A percentile compares a stretch with the other conserved stretches of the same genome.
phyloP scores from a whole-genome alignment of 495 filamentous ascomycete genomes.

The Aspergillus sparsus region DNA sequence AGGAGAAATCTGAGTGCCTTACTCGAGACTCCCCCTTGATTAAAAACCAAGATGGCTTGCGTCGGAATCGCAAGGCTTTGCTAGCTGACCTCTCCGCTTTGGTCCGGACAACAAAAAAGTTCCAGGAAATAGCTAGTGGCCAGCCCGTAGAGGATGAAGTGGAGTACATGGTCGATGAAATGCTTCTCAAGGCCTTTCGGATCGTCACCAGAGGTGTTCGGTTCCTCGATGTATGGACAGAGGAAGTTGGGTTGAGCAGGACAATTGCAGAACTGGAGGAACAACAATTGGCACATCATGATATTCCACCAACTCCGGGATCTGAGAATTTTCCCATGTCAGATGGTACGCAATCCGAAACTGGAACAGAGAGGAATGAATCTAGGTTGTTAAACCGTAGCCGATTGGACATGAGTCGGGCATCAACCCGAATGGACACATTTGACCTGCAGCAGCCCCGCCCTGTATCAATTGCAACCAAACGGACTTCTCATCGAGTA shows the following conservation, averaged over 20 bases:
- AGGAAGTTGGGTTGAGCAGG: slow-evolving; percentile 66
- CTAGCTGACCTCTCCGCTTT: slow-evolving; percentile 86
- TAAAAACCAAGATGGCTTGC: slow-evolving; percentile 70
- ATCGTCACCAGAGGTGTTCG: slow-evolving; percentile 87
- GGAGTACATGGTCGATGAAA: slow-evolving; percentile 82
- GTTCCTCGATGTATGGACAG: slow-evolving; percentile 88
- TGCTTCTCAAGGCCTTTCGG: slow-evolving; percentile 90
- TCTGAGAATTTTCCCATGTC: slow-evolving; percentile 51
- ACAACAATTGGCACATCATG: slow-evolving; percentile 29
- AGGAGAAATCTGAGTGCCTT: slow-evolving; percentile 88
- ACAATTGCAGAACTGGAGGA: slow-evolving; percentile 63
- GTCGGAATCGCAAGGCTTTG: slow-evolving; percentile 79
- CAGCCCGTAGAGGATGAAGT: slow-evolving; percentile 57
- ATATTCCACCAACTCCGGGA: slow-evolving; percentile 71
- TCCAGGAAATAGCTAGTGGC: slow-evolving; percentile 64
- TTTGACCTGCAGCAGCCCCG: slow-evolving; percentile 31
- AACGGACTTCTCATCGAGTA: slow-evolving; percentile 57
- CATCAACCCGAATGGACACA: slow-evolving; percentile 42
- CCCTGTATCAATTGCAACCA: slow-evolving; percentile 41
- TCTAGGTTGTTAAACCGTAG: slow-evolving; percentile 41
- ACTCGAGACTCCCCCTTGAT: slow-evolving; percentile 77
- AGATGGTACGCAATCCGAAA: slow-evolving; percentile 23
- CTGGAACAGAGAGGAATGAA: slow-evolving; percentile 35
- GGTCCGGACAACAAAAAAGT: slow-evolving; percentile 80
- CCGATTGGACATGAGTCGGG: slow-evolving; percentile 41